Evolutionary conservation across 805 yeast species (phyloP).

Genomic region (Wickerhamiella musiphila): DNA sequence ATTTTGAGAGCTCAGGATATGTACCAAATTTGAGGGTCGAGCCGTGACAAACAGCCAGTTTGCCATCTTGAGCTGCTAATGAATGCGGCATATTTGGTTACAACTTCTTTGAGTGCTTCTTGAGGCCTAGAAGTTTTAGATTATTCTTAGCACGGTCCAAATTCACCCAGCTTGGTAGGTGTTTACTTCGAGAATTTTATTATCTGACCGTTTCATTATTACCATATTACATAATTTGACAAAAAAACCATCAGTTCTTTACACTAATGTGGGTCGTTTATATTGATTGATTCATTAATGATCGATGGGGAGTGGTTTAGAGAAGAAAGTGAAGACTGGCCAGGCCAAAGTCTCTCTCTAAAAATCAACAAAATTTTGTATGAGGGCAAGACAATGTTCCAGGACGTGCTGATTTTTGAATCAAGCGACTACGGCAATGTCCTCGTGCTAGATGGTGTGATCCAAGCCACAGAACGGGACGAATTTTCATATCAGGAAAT

Average conservation of each 20-base stretch:
- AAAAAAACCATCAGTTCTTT: too few species aligned
- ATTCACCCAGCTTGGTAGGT: too few species aligned
- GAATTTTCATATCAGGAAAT: conserved; percentile 90
- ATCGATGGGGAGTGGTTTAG: conserved; percentile 58
- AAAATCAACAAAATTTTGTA: conserved; percentile 48
- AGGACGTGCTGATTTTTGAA: conserved; percentile 63
- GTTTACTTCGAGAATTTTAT: too few species aligned
- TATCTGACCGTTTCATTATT: too few species aligned
- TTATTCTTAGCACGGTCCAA: too few species aligned
- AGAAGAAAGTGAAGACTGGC: conserved; percentile 58
- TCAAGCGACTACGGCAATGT: conserved; percentile 72
- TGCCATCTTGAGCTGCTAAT: conserved; percentile 2
- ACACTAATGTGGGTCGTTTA: too few species aligned
- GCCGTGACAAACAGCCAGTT: conserved; percentile 1
- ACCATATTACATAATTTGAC: too few species aligned
- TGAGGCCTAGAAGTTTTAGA: too few species aligned
- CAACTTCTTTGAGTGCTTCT: too few species aligned
- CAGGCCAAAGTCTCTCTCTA: conserved; percentile 71
- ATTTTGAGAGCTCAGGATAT: background rate
- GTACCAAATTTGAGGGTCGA: background rate
- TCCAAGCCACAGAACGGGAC: conserved; percentile 83
- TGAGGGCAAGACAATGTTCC: conserved; percentile 51
- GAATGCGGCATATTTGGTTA: conserved; percentile 6
- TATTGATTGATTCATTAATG: too few species aligned
- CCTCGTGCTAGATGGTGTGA: conserved; percentile 71